phyloP scores from a whole-genome alignment of 169 alveolate species.

The Plasmodium gallinaceum region DNA sequence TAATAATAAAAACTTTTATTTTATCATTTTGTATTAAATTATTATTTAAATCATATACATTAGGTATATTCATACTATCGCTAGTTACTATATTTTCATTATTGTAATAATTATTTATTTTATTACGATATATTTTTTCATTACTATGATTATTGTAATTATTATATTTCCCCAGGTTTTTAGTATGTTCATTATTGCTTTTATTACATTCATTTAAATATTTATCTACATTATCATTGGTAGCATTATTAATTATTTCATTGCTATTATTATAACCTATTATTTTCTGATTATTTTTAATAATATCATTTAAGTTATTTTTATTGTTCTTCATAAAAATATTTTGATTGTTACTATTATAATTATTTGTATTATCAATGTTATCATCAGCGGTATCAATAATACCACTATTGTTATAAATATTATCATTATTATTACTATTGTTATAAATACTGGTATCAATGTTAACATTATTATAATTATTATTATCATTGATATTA shows the following conservation, averaged over 20 bases:
- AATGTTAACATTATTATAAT: neutral
- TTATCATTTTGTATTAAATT: constrained; percentile 16
- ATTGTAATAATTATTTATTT: neutral
- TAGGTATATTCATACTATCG: constrained; percentile 33
- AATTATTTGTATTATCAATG: neutral
- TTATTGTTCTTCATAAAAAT: neutral
- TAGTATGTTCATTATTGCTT: neutral
- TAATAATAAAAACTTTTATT: constrained; percentile 83
- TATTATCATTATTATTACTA: constrained; percentile 10
- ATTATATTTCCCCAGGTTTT: neutral
- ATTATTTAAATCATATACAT: constrained; percentile 44
- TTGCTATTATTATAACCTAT: constrained; percentile 1
- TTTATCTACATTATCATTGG: neutral
- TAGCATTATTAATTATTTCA: neutral
- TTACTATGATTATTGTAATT: neutral
- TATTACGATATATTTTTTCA: constrained; percentile 17
- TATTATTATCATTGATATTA: neutral
- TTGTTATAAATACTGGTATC: neutral
- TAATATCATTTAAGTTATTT: neutral
- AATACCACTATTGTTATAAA: neutral
- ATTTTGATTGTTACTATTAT: neutral
- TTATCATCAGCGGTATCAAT: neutral
- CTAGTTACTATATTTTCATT: constrained; percentile 15
- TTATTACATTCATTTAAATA: neutral
- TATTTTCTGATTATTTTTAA: neutral